Conservation (phyloP, 306 rosid genomes). For the Quercus dentata region DNA sequence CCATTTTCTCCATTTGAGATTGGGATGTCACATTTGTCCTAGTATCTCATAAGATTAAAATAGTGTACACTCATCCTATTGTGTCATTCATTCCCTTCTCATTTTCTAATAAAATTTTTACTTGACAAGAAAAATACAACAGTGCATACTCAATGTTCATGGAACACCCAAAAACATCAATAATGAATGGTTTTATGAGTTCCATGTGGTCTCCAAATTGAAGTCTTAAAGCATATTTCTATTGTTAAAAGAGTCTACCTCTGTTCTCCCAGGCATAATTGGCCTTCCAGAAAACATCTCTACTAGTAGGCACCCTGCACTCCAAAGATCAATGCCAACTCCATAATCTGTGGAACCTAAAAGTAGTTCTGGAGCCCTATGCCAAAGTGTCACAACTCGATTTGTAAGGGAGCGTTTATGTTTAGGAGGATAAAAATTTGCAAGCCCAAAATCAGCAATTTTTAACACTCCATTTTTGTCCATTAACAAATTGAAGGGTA, state of each 20-base stretch:
- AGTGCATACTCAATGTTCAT: not conserved
- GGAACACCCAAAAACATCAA: not conserved
- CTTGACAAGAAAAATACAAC: not conserved
- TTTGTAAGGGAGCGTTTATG: conserved; percentile 50
- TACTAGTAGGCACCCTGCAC: conserved; percentile 73
- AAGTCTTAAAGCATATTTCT: not conserved
- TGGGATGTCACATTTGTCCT: not conserved
- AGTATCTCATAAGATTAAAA: not conserved
- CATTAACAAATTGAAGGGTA: conserved; percentile 74
- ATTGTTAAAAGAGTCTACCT: conserved; percentile 39
- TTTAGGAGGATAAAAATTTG: conserved; percentile 41
- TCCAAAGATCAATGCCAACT: conserved; percentile 82
- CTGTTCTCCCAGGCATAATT: conserved; percentile 72
- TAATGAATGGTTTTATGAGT: not conserved
- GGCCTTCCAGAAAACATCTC: conserved; percentile 73
- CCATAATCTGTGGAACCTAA: conserved; percentile 79
- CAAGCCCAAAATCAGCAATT: conserved; percentile 89
- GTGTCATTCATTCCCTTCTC: no score
- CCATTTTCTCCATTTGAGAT: not conserved
- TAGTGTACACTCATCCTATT: not conserved
- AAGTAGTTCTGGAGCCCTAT: conserved; percentile 85
- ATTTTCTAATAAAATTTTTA: no score
- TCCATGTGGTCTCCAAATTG: not conserved
- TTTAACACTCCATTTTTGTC: conserved; percentile 58
- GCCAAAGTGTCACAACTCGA: conserved; percentile 89